phyloP scores from a whole-genome alignment of 768 basidiomycete species.

The Mycena floridula region DNA sequence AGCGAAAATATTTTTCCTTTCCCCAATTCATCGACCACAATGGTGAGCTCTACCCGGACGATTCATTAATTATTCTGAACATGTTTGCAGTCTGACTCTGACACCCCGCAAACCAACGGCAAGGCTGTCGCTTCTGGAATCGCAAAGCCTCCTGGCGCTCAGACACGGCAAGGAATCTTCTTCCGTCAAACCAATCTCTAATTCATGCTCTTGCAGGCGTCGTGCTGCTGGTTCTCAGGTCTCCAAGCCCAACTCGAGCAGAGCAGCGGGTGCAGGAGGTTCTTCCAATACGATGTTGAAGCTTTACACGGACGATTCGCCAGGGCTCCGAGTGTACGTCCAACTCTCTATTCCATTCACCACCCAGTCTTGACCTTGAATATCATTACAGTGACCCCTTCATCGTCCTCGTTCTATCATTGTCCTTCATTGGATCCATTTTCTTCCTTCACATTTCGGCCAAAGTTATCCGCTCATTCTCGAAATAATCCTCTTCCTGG shows the following conservation, averaged over 20 bases:
- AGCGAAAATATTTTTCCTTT: too few relatives aligned
- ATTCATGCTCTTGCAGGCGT: conserved; percentile 40
- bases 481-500: conserved; percentile 62
- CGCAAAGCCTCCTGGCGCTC: conserved; percentile 72
- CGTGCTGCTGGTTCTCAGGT: conserved; percentile 62
- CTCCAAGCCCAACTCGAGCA: conserved; percentile 76
- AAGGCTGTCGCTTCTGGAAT: conserved; percentile 39
- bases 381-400: conserved; percentile 73
- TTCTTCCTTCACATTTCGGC: conserved; percentile 98
- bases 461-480: conserved; percentile 87
- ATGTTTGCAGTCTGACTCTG: conserved; percentile 43
- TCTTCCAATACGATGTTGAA: conserved; percentile 98
- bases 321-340: conserved; percentile 93
- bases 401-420: conserved; percentile 91
- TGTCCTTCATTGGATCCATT: conserved; percentile 96
- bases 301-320: conserved; percentile 97
- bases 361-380: not conserved
- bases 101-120: conserved; percentile 45
- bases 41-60: too few relatives aligned
- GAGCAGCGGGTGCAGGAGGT: conserved; percentile 93
- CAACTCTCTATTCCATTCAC: conserved; percentile 2
- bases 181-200: not conserved
- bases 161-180: conserved; percentile 48
- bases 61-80: too few relatives aligned
- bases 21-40: too few relatives aligned